Conservation (phyloP, 2,329 filamentous ascomycete species). For the Septoria linicola region DNA sequence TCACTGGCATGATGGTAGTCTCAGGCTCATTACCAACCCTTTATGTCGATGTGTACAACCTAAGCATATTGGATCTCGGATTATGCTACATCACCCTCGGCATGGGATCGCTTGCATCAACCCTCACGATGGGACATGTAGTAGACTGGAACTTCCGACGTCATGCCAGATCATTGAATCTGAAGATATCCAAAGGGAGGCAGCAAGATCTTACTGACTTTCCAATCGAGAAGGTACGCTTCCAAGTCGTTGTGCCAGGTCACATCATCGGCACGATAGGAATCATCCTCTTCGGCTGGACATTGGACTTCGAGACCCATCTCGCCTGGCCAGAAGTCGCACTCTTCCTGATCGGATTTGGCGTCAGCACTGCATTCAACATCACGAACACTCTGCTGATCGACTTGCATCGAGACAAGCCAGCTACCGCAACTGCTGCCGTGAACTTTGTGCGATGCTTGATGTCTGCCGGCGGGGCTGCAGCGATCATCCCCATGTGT, state of each 20-base stretch:
- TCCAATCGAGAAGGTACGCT: conserved; percentile 50
- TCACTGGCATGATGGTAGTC: conserved; percentile 51
- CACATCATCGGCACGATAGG: conserved; percentile 39
- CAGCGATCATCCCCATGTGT: conserved; percentile 39
- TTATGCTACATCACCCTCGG: conserved; percentile 40
- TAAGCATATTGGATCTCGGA: conserved; percentile 33
- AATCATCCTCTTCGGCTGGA: conserved; percentile 46
- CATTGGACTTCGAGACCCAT: conserved; percentile 37
- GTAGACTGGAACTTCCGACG: conserved; percentile 74
- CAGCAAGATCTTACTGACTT: conserved; percentile 54
- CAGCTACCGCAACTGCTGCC: conserved; percentile 46
- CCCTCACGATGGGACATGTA: conserved; percentile 52
- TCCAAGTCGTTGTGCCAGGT: conserved; percentile 43
- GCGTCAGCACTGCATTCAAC: conserved; percentile 41
- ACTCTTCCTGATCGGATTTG: conserved; percentile 42
- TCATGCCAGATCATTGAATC: conserved; percentile 60
- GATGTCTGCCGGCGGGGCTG: conserved; percentile 44
- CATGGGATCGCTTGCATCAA: conserved; percentile 40
- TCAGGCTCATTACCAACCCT: conserved; percentile 47
- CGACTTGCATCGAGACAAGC: conserved; percentile 43
- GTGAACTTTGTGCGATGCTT: conserved; percentile 47
- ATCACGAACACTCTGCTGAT: conserved; percentile 50
- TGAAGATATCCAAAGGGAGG: conserved; percentile 61
- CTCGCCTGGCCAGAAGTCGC: conserved; percentile 48
- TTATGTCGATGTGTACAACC: conserved; percentile 39